These are phyloP conservation scores for Psilocybe tampanensis DNA, from an alignment of 768 basidiomycete genomes.

Conservation along the genomic window DNA sequence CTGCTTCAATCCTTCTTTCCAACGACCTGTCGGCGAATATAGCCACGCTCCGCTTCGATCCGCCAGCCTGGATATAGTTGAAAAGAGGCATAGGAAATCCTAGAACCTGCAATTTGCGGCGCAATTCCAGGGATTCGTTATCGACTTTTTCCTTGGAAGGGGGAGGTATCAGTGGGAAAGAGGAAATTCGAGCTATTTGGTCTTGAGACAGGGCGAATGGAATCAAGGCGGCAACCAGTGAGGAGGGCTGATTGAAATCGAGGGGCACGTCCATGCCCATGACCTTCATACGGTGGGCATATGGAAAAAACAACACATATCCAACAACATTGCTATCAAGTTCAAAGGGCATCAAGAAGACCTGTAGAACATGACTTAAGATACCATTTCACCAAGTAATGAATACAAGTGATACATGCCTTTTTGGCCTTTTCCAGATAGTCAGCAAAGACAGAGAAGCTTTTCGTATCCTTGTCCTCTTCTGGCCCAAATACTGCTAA, in stretches of 20 bases:
- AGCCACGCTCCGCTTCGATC: slow-evolving; percentile 35
- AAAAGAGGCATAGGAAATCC: slow-evolving; percentile 47
- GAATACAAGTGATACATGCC: slow-evolving; percentile 46
- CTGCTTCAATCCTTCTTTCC: neutral
- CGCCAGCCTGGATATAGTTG: slow-evolving; percentile 38
- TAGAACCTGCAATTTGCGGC: slow-evolving; percentile 44
- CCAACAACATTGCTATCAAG: slow-evolving; percentile 53
- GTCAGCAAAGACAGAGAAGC: slow-evolving; percentile 40
- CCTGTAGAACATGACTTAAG: slow-evolving; percentile 42
- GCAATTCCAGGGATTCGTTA: slow-evolving; percentile 27
- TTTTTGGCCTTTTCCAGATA: slow-evolving; percentile 51
- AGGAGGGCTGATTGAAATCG: slow-evolving; percentile 37
- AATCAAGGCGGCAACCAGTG: slow-evolving; percentile 47
- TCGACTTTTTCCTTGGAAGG: neutral
- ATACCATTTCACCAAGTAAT: too few species aligned
- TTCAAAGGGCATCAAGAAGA: slow-evolving; percentile 47
- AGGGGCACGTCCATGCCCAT: slow-evolving; percentile 30
- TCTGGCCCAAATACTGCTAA: slow-evolving; percentile 50
- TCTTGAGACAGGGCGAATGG: slow-evolving; percentile 44
- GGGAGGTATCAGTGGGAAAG: neutral
- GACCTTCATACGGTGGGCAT: slow-evolving; percentile 25
- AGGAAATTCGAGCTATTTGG: slow-evolving; percentile 27
- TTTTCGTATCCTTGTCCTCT: slow-evolving; percentile 38
- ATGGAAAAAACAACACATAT: slow-evolving; percentile 53
- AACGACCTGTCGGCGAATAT: slow-evolving; percentile 43